A percentile compares a stretch with the other conserved stretches of the same genome.
Evolutionary conservation across 2,329 filamentous ascomycete species (phyloP).

Genomic region (Colletotrichum coccodes): DNA sequence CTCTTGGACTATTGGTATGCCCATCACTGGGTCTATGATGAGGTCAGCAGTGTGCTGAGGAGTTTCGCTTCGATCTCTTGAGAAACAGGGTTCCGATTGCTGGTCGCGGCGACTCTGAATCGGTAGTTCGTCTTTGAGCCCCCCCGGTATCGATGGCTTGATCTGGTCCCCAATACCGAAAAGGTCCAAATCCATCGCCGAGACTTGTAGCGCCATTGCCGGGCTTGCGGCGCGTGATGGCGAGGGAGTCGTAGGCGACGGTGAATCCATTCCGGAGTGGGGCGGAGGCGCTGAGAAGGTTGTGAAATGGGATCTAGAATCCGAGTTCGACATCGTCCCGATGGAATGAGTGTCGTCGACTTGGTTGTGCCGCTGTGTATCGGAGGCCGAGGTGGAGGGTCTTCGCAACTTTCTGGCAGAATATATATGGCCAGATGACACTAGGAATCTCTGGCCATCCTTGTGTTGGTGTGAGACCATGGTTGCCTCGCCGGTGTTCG

Average conservation of each 20-base stretch:
- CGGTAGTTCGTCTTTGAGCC: neutral
- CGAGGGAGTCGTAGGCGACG: neutral
- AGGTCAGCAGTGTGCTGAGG: neutral
- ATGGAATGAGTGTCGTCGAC: neutral
- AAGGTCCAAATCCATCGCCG: neutral
- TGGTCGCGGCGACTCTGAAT: neutral
- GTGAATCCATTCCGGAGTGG: neutral
- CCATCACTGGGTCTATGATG: too few species aligned
- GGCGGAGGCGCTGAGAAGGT: neutral
- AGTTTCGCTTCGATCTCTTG: neutral
- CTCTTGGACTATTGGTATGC: too few species aligned
- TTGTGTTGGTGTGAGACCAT: neutral
- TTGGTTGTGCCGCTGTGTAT: neutral
- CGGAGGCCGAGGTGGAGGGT: neutral
- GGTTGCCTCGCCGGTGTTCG: neutral
- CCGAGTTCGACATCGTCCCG: slow-evolving; percentile 2
- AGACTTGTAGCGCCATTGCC: neutral
- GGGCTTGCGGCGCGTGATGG: neutral
- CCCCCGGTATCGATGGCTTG: neutral
- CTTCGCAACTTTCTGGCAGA: neutral
- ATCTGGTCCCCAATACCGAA: neutral
- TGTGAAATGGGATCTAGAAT: neutral
- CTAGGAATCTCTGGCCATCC: neutral
- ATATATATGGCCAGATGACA: neutral
- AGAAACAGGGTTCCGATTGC: neutral